Evolutionary conservation across 805 yeast genomes (phyloP), one percentile per base, ranked within the genome.

Genomic region (Starmerella vaccinii): DNA sequence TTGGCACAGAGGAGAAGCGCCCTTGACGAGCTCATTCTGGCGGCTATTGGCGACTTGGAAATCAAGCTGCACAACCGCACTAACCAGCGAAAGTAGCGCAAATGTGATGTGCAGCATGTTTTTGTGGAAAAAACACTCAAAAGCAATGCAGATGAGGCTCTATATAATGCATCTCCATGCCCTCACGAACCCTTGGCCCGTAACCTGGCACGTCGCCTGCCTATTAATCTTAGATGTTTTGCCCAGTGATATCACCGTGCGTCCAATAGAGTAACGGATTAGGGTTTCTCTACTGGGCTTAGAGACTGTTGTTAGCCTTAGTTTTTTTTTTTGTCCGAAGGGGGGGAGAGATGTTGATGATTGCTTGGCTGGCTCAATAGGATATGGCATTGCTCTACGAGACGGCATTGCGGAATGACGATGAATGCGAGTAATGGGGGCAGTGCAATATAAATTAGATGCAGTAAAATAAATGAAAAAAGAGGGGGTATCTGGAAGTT

Each of bases 11-110:
- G 38, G 38, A 5, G 38, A 34, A 2, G 22, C 38, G 22, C 22
- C 22, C 4, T 34, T 34, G 38, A 19, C 22, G 38, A 34, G 38
- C 38, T 29, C 26, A 8, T n/a, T 16, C 5, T 37, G 21, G 35
- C 38, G 46, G 35, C 49, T 47, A 49, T 51, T 51, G 19, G 45
- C 22, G 9, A 51, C 33, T 5, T 37, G 23, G 49, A 53, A 53
- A 37, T 53, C 51, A 27, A 42, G 23, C 33, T 51, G 49, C 21
- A 51, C 52, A 9, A 24, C 40, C 15, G 57, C 57, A 21, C 39
- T 30, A 4, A 46, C 56, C 12, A 48, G 43, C n/a, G 53, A 32
- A 10, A 50, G 46, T 4, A 50, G 32, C 4, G 49, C 33, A 21
- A 53, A 38, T 16, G 42, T 26, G n/a, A 21, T 26, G 22, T 16